phyloP scores from a whole-genome alignment of 495 filamentous ascomycete species.

The Hypoxylon rickii region DNA sequence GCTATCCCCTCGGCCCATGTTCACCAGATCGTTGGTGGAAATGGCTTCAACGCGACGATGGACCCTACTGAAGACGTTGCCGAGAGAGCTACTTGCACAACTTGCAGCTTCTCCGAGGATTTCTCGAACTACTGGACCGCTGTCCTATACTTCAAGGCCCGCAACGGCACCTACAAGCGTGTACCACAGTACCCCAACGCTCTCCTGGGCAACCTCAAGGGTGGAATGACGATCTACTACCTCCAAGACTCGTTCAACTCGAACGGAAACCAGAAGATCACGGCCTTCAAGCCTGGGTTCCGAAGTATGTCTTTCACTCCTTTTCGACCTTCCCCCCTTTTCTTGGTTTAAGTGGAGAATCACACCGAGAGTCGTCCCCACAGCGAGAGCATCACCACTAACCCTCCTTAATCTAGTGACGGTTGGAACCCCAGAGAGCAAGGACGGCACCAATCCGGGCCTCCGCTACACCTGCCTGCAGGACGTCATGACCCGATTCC shows the following conservation, averaged over 20 bases:
- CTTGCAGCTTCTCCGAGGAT: constrained; percentile 42
- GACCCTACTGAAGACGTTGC: constrained; percentile 25
- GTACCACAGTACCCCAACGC: constrained; percentile 46
- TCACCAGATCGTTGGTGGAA: constrained; percentile 44
- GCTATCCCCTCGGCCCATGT: constrained; percentile 37
- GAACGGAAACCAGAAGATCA: constrained; percentile 49
- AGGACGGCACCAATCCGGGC: constrained; percentile 36
- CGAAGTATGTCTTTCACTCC: no score
- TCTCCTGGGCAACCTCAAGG: constrained; percentile 42
- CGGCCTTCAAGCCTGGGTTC: constrained; percentile 48
- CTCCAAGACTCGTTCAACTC: constrained; percentile 41
- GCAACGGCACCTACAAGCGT: constrained; percentile 47
- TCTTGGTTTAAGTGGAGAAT: no score
- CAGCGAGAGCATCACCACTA: no score
- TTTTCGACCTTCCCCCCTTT: no score
- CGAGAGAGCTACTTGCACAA: constrained; percentile 40
- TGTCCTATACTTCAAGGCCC: constrained; percentile 44
- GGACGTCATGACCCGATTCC: constrained; percentile 42
- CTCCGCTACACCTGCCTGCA: constrained; percentile 42
- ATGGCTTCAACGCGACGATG: constrained; percentile 44
- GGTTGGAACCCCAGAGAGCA: constrained; percentile 38
- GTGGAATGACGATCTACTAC: constrained; percentile 52
- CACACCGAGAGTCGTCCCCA: no score
- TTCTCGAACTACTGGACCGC: constrained; percentile 46
- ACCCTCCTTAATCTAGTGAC: no score